Evolutionary conservation across 1,139 yeast species (phyloP), one percentile per base, ranked within the genome.

Genomic region (Komagataea norvegica): DNA sequence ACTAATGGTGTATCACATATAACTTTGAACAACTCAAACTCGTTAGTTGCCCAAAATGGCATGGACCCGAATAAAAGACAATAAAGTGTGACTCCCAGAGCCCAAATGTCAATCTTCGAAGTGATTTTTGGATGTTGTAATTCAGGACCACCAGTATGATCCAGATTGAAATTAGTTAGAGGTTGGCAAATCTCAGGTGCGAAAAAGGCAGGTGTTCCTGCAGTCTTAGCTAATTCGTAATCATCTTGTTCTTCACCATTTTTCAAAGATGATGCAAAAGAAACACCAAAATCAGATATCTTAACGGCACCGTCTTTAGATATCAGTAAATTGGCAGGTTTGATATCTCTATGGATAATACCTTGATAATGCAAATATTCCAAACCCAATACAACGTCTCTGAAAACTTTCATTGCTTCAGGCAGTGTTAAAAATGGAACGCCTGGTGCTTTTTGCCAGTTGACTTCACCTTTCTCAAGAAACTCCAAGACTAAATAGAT

Each of bases 251-350:
- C 75, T 31, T 40, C 77, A 33, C 64, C 66, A 16, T 67, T 78
- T 52, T 65, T 71, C 45, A 83, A 64, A 3, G 77, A 70, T 1
- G 67, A 61, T 1, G 94, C 93, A 61, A 86, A 85, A 1, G 97
- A 88, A 8, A 93, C 96, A 15, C 99, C 99, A 62, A 93, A 93
- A 64, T 91, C 99, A 20, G 95, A 83, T 24, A 93, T 93, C 60
- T 91, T 91, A 22, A 91, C 97, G 5, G 72, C 69, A 39, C 82
- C 79, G 47, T 84, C 80, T 15, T 75, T 68, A 25, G 86, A 72
- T 4, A 88, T 78, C 39, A 93, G 68, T 42, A 93, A 62, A 56
- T 93, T 93, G 3, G 98, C 96, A 1, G 99, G 99, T 58, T 93
- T 93, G 43, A 93, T 91, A 61, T 93, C 99, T 43, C 99, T 74